Conservation (phyloP, 2,329 filamentous ascomycete genomes). For the Hypoxylon sp. region DNA sequence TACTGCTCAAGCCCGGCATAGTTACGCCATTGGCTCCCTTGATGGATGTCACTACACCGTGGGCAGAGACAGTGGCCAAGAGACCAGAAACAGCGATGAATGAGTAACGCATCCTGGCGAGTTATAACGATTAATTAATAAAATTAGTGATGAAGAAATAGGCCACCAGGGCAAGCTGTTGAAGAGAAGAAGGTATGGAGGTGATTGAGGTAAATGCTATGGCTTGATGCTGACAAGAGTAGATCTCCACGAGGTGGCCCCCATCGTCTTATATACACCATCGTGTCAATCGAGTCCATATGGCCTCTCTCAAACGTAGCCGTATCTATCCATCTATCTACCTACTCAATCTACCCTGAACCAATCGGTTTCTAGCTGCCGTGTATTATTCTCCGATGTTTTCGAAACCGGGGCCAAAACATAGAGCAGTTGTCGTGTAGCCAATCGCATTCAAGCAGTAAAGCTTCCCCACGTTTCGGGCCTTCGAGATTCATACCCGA, state of each 20-base stretch:
- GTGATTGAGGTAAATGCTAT: conserved; percentile 19
- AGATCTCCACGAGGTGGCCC: conserved; percentile 4
- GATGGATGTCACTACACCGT: conserved; percentile 46
- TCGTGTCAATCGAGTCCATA: conserved; percentile 4
- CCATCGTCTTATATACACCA: conserved; percentile 33
- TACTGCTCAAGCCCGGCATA: conserved; percentile 46
- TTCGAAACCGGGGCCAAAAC: conserved; percentile 37
- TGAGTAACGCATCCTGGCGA: conserved; percentile 45
- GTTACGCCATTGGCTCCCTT: conserved; percentile 46
- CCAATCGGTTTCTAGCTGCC: conserved; percentile 10
- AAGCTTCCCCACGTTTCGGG: conserved; percentile 22
- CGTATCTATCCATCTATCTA: background rate
- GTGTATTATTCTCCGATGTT: conserved; percentile 30
- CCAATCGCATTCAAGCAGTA: conserved; percentile 37
- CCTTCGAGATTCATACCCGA: no score
- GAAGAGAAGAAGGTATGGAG: conserved; percentile 25
- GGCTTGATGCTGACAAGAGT: conserved; percentile 23
- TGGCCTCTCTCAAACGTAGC: background rate
- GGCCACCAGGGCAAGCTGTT: conserved; percentile 43
- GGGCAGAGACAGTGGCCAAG: conserved; percentile 41
- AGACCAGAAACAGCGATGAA: conserved; percentile 40
- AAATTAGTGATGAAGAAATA: conserved; percentile 17
- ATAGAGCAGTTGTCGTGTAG: conserved; percentile 5
- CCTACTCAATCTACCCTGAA: background rate
- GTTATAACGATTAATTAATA: conserved; percentile 12